A percentile compares a stretch with the other conserved stretches of the same genome.
Conservation (phyloP, 75 land plant species). For the Adiantum capillusveneris region DNA sequence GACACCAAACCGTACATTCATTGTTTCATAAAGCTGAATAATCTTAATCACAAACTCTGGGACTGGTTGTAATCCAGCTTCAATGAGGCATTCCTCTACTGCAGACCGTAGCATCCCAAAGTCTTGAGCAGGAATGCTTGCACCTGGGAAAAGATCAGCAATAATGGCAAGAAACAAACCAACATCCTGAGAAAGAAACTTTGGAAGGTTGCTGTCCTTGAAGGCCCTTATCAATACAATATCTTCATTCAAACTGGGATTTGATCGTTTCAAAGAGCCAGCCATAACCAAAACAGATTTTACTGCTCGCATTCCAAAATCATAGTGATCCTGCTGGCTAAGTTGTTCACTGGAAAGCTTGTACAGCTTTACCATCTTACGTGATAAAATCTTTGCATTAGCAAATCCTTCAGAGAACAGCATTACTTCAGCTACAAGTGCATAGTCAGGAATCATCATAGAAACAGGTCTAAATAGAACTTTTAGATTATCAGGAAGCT, state of each 20-base stretch:
- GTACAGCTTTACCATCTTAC: conserved; percentile 32
- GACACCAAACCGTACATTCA: conserved; percentile 34
- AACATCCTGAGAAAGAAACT: conserved; percentile 26
- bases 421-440: conserved; percentile 34
- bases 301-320: conserved; percentile 34
- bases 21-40: conserved; percentile 30
- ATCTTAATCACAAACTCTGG: conserved; percentile 20
- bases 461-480: conserved; percentile 31
- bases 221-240: conserved; percentile 31
- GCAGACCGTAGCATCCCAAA: conserved; percentile 22
- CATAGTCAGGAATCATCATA: conserved; percentile 39
- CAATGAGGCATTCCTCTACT: conserved; percentile 18
- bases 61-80: conserved; percentile 16
- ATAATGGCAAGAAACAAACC: conserved; percentile 25
- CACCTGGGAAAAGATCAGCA: conserved; percentile 30
- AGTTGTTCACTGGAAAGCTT: conserved; percentile 31
- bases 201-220: conserved; percentile 34
- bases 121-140: conserved; percentile 22
- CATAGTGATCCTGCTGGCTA: conserved; percentile 36
- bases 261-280: conserved; percentile 28
- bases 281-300: conserved; percentile 37
- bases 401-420: conserved; percentile 37
- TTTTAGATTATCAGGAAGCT: conserved; percentile 33
- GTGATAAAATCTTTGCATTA: conserved; percentile 27
- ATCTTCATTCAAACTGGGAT: conserved; percentile 25